Evolutionary conservation across 164 flowering plant species (phyloP).

Genomic region (Dillenia suffruticosa): DNA sequence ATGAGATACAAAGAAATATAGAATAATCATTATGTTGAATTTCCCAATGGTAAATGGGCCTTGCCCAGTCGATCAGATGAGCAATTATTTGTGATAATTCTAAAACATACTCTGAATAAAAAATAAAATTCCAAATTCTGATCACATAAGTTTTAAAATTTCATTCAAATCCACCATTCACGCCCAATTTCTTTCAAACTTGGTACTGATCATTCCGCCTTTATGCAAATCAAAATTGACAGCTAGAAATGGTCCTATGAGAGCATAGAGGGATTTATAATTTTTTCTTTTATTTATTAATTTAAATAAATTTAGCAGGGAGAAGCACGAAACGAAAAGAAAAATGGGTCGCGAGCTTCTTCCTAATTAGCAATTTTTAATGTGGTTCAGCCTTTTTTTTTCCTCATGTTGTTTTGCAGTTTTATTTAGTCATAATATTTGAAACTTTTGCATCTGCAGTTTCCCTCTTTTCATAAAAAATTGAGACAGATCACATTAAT

Average conservation of each 20-base stretch:
- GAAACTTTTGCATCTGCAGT: neutral
- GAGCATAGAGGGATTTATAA: neutral
- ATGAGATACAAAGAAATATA: too few relatives aligned
- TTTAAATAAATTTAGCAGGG: slow-evolving; percentile 22
- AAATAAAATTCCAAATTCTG: too few relatives aligned
- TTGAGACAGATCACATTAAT: neutral
- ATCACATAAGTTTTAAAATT: too few relatives aligned
- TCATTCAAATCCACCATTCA: too few relatives aligned
- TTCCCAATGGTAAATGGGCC: slow-evolving; percentile 13
- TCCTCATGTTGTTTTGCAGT: slow-evolving; percentile 1
- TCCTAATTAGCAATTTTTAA: slow-evolving; percentile 4
- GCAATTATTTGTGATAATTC: too few relatives aligned
- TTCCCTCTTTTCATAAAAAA: neutral
- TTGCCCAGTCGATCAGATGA: too few relatives aligned
- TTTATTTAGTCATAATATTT: neutral
- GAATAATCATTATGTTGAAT: too few relatives aligned
- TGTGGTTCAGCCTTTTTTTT: neutral
- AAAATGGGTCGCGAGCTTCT: too few relatives aligned
- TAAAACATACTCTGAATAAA: too few relatives aligned
- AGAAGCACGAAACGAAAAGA: slow-evolving; percentile 28
- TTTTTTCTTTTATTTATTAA: neutral
- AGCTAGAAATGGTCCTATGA: neutral
- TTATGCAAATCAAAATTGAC: slow-evolving; percentile 26
- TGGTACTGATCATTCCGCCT: slow-evolving; percentile 29
- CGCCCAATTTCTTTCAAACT: too few relatives aligned